Evolutionary conservation across 768 basidiomycete species (phyloP), one percentile per base, ranked within the genome.

Genomic region (Leccinellum luteum): DNA sequence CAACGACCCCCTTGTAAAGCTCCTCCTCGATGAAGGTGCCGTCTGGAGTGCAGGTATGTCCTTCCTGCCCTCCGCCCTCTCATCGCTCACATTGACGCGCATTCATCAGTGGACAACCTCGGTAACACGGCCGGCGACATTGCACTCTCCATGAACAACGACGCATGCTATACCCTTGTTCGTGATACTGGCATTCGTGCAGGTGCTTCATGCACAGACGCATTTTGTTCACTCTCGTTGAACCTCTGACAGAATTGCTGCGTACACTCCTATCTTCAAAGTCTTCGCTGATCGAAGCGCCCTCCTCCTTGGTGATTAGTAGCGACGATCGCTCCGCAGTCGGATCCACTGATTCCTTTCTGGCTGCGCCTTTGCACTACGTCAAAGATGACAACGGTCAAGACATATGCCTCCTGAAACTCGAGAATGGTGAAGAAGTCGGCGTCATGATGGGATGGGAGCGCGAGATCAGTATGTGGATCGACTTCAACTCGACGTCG

Each of bases 391-490:
- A 80, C 31, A 71, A 81, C 34, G 92, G 90, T 2, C 92, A 94
- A 70, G 89, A 93, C 51, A 82, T 97, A 21, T 97, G 94, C 60
- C 73, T 91, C 51, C 67, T 92, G 52, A 74, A 80, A 58, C 76
- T 81, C 3, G 81, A 78, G 14, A 85, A 84, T 28, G 78, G 73
- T 7, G 87, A 88, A 61, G 89, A 94, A 58, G 83, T 95, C n/a
- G 93, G 94, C 13, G 96, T 99, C 6, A 99, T 99, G 97, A 99
- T 99, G 97, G 93, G 94, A 1, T 99, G 97, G 97, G 97, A 99
- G 72, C 74, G 75, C 47, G 80, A 75, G 8, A 92, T 98, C 66
- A 98, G 85, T 86, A 64, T 69, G 66, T 13, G 48, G 76, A 73
- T 30, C 23, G 35, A 21, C 14, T 38, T 51, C 30, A 35, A 1